These are phyloP conservation scores for Anastatica hierochuntica DNA, from an alignment of 345 rosid genomes.

Conservation along the genomic window DNA sequence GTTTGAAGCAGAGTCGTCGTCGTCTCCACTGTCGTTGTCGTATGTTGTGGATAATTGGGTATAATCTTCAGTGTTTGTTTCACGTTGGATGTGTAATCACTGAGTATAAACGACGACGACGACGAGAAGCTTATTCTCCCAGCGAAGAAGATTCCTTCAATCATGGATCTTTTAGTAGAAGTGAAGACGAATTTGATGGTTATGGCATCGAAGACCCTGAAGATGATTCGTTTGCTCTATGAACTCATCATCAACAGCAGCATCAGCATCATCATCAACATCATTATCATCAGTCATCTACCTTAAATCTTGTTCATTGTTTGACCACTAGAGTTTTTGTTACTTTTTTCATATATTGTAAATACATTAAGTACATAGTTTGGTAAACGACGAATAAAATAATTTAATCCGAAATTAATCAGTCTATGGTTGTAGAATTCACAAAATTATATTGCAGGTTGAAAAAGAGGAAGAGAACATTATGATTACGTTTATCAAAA, in stretches of 20 bases:
- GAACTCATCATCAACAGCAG: constrained; percentile 4
- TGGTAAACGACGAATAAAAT: too few relatives aligned
- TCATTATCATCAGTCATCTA: too few relatives aligned
- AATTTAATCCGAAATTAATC: too few relatives aligned
- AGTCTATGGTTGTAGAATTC: too few relatives aligned
- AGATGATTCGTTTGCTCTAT: neutral
- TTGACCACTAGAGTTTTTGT: neutral
- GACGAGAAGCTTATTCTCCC: constrained; percentile 11
- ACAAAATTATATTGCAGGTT: too few relatives aligned
- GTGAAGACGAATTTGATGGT: constrained; percentile 30
- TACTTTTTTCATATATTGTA: too few relatives aligned
- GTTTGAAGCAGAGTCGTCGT: too few relatives aligned
- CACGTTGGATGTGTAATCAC: constrained; percentile 50
- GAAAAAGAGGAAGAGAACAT: too few relatives aligned
- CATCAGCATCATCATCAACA: neutral
- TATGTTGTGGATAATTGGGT: constrained; percentile 66
- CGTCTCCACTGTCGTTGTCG: too few relatives aligned
- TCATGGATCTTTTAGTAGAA: constrained; percentile 24
- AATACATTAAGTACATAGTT: too few relatives aligned
- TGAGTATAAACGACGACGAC: constrained; percentile 48
- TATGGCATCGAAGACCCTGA: constrained; percentile 24
- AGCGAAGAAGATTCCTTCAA: constrained; percentile 16
- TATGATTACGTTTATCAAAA: too few relatives aligned
- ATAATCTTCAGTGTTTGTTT: constrained; percentile 53
- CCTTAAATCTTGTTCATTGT: neutral